phyloP scores from a whole-genome alignment of 495 filamentous ascomycete genomes.

The Aspergillus panamensis region DNA sequence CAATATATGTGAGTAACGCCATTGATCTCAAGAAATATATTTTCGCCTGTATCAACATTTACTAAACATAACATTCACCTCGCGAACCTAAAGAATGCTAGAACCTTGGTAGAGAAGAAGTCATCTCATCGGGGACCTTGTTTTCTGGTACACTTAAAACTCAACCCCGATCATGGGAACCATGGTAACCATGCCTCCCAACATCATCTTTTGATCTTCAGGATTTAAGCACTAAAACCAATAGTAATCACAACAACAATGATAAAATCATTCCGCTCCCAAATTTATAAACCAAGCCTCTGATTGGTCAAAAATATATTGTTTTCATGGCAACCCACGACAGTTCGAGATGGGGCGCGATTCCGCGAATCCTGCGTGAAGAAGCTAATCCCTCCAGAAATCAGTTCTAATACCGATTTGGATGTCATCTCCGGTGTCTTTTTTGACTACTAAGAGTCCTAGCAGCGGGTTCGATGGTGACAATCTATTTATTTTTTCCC shows the following conservation, averaged over 20 bases:
- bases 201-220: neutral
- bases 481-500: neutral
- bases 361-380: neutral
- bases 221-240: too few species aligned
- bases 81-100: neutral
- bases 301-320: neutral
- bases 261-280: too few species aligned
- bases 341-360: neutral
- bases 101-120: conserved; percentile 3
- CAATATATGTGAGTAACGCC: too few species aligned
- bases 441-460: conserved; percentile 5
- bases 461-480: neutral
- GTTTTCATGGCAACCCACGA: neutral
- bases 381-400: conserved; percentile 6
- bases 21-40: too few species aligned
- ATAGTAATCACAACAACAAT: too few species aligned
- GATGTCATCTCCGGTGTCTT: conserved; percentile 19
- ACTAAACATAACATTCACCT: too few species aligned
- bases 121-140: neutral
- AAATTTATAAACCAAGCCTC: too few species aligned
- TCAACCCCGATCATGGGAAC: neutral
- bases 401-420: conserved; percentile 12
- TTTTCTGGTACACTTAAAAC: neutral
- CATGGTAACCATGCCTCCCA: neutral
- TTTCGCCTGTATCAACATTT: too few species aligned